These are phyloP conservation scores for Lecanicillium sp. DNA, from an alignment of 2,329 filamentous ascomycete species.

Conservation along the genomic window DNA sequence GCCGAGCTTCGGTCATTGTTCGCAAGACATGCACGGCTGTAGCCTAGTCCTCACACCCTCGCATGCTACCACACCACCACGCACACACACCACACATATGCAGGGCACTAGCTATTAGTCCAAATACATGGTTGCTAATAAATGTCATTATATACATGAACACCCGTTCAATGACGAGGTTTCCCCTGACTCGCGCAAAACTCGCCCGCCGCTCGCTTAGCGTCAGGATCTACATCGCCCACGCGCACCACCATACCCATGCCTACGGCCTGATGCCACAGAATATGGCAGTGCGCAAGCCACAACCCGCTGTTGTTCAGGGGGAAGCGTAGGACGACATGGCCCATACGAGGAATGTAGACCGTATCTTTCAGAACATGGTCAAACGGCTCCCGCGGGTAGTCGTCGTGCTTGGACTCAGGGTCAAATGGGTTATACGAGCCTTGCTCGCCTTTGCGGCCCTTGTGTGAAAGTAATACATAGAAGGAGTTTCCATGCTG, in stretches of 20 bases:
- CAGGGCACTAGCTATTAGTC: too few species aligned
- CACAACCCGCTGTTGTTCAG: constrained; percentile 32
- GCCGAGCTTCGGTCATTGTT: too few species aligned
- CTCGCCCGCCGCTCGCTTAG: neutral
- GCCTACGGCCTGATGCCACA: constrained; percentile 33
- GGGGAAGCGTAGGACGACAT: constrained; percentile 29
- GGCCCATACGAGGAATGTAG: constrained; percentile 29
- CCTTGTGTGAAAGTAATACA: constrained; percentile 14
- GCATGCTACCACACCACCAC: too few species aligned
- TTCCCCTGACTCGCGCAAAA: constrained; percentile 8
- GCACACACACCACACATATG: too few species aligned
- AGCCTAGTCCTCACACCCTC: too few species aligned
- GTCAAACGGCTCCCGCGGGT: constrained; percentile 14
- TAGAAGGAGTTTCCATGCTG: constrained; percentile 18
- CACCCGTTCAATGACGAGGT: too few species aligned
- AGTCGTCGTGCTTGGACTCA: constrained; percentile 5
- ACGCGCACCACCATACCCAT: constrained; percentile 33
- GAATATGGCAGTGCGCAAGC: constrained; percentile 33
- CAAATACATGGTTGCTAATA: too few species aligned
- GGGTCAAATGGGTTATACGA: constrained; percentile 13
- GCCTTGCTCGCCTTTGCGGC: constrained; percentile 11
- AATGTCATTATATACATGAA: too few species aligned
- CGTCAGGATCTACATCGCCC: constrained; percentile 4
- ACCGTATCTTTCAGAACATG: constrained; percentile 30
- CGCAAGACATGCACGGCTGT: too few species aligned